These are phyloP conservation scores for Clavispora santaluciae DNA, from an alignment of 805 yeast genomes.

Conservation along the genomic window DNA sequence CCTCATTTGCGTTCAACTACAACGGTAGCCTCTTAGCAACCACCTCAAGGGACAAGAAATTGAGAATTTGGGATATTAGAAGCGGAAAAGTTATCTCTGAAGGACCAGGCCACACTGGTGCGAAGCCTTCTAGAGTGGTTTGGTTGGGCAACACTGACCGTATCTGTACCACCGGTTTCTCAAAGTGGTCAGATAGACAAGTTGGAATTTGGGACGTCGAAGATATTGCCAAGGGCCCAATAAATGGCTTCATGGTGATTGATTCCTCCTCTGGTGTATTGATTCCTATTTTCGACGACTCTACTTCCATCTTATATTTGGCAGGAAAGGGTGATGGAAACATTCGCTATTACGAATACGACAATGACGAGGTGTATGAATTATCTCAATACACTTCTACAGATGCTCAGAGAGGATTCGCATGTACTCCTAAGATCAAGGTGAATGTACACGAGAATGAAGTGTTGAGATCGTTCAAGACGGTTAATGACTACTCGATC, in stretches of 20 bases:
- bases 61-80: conserved; percentile 90
- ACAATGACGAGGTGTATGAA: conserved; percentile 74
- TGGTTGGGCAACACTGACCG: conserved; percentile 90
- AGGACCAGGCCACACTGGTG: conserved; percentile 89
- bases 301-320: conserved; percentile 72
- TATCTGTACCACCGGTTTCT: conserved; percentile 90
- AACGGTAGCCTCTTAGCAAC: conserved; percentile 86
- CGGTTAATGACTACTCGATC: conserved; percentile 76
- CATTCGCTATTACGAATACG: conserved; percentile 88
- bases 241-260: conserved; percentile 81
- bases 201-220: conserved; percentile 88
- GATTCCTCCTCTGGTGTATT: conserved; percentile 92
- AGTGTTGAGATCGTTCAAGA: conserved; percentile 74
- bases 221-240: conserved; percentile 71
- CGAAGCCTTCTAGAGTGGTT: conserved; percentile 79
- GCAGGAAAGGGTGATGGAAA: conserved; percentile 99
- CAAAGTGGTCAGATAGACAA: conserved; percentile 89
- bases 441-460: conserved; percentile 83
- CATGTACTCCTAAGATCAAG: conserved; percentile 77
- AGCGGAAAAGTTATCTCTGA: conserved; percentile 69
- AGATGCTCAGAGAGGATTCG: conserved; percentile 95
- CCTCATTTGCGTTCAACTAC: conserved; percentile 88
- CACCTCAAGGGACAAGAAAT: conserved; percentile 82
- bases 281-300: conserved; percentile 85
- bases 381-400: conserved; percentile 85